phyloP scores from a whole-genome alignment of 2,329 filamentous ascomycete genomes.

The Microdochium nivale region DNA sequence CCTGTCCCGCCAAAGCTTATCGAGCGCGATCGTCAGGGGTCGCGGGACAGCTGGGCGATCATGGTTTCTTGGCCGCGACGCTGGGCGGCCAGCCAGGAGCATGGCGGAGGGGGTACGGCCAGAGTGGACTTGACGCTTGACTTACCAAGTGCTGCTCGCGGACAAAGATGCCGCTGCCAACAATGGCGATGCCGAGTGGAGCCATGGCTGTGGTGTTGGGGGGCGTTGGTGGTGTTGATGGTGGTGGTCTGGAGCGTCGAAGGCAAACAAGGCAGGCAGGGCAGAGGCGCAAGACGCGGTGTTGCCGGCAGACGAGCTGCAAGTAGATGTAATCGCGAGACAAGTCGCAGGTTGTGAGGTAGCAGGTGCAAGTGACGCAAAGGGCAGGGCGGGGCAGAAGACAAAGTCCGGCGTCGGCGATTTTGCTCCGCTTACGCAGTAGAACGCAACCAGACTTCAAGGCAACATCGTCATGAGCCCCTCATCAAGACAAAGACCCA shows the following conservation, averaged over 20 bases:
- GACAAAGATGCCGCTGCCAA: constrained; percentile 49
- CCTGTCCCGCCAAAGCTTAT: not conserved
- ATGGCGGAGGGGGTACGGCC: not conserved
- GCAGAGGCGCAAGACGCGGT: too few species aligned
- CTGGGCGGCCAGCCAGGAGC: not conserved
- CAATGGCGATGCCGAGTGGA: constrained; percentile 41
- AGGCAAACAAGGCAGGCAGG: not conserved
- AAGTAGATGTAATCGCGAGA: too few species aligned
- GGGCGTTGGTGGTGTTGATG: too few species aligned
- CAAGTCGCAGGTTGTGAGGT: too few species aligned
- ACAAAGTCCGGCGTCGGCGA: too few species aligned
- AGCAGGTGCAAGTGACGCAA: too few species aligned
- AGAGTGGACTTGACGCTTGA: constrained; percentile 2
- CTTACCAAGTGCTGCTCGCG: constrained; percentile 42
- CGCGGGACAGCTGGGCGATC: not conserved
- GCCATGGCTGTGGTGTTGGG: too few species aligned
- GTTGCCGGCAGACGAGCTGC: too few species aligned
- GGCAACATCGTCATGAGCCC: not conserved
- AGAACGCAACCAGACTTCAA: too few species aligned
- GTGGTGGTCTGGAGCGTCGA: not conserved
- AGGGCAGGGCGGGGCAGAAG: too few species aligned
- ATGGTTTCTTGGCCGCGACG: not conserved
- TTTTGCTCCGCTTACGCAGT: too few species aligned
- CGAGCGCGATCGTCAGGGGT: not conserved
- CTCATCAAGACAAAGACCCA: not conserved